Percentiles rank a stretch among this genome's conserved stretches.
phyloP scores from a whole-genome alignment of 139 green algal genomes.

The Pseudopediastrum boryanum region DNA sequence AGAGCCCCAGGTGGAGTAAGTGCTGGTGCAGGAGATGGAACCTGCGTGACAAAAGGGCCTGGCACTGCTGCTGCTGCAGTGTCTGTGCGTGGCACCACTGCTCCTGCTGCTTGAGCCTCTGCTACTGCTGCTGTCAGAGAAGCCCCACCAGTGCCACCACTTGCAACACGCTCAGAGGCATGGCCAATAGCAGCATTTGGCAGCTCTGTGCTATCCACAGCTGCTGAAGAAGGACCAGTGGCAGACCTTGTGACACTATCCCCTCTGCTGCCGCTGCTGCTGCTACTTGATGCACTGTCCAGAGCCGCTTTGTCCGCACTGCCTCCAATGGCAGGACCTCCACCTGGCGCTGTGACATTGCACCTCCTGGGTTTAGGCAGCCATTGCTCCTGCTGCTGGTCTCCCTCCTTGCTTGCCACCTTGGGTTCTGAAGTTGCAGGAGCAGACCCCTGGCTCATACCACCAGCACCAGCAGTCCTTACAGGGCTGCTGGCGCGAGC shows the following conservation, averaged over 20 bases:
- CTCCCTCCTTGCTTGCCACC: too few relatives aligned
- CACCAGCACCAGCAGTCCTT: too few relatives aligned
- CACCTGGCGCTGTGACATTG: neutral
- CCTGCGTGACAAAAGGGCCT: neutral
- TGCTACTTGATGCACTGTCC: neutral
- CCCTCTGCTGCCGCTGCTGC: neutral
- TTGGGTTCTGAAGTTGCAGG: too few relatives aligned
- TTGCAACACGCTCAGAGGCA: neutral
- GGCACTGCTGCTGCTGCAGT: constrained; percentile 4
- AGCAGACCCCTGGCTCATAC: neutral
- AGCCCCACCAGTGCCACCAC: neutral
- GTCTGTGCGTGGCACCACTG: neutral
- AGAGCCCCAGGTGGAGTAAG: too few relatives aligned
- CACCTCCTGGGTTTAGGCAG: neutral
- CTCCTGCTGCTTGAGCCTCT: neutral
- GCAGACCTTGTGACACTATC: neutral
- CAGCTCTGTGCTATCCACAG: neutral
- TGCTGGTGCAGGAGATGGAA: too few relatives aligned
- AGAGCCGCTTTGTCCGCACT: neutral
- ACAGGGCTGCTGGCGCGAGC: neutral
- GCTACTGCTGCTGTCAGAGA: neutral
- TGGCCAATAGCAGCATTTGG: neutral
- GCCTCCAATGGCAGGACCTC: neutral
- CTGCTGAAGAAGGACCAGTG: neutral
- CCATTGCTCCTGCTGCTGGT: neutral